A percentile compares a stretch with the other conserved stretches of the same genome.
These are phyloP conservation scores for Rubia peregrina DNA, from an alignment of 305 asterid genomes.

Conservation along the genomic window DNA sequence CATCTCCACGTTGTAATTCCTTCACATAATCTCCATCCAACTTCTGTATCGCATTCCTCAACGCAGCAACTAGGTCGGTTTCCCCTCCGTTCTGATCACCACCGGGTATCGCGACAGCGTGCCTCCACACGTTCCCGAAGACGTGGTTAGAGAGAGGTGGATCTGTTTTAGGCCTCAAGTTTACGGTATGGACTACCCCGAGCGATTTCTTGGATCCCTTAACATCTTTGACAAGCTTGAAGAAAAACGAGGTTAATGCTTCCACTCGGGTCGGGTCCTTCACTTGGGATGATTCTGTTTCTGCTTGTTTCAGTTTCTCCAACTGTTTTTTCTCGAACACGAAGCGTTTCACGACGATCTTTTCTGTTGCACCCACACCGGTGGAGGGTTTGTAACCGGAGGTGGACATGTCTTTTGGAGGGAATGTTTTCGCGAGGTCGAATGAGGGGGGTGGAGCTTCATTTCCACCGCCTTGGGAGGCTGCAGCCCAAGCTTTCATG, in stretches of 20 bases:
- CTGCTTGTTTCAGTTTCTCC: neutral
- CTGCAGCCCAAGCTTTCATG: constrained; percentile 31
- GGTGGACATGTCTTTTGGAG: neutral
- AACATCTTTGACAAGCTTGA: constrained; percentile 20
- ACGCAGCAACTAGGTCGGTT: neutral
- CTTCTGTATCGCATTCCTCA: neutral
- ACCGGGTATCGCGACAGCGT: neutral
- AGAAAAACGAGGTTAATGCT: constrained; percentile 22
- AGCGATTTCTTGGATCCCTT: constrained; percentile 2
- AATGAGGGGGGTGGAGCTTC: neutral
- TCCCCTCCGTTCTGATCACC: neutral
- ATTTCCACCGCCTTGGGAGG: neutral
- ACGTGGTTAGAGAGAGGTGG: constrained; percentile 18
- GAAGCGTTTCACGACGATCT: neutral
- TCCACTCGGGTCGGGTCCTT: constrained; percentile 25
- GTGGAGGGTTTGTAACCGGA: neutral
- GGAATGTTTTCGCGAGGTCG: neutral
- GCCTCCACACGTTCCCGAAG: constrained; percentile 29
- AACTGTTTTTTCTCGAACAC: neutral
- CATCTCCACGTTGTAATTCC: neutral
- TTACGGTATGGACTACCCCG: constrained; percentile 25
- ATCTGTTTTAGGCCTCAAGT: constrained; percentile 27
- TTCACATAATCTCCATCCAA: neutral
- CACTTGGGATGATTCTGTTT: constrained; percentile 5
- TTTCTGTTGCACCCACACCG: neutral